phyloP scores from a whole-genome alignment of 2,329 filamentous ascomycete species.

The Scytalidium lignicola region DNA sequence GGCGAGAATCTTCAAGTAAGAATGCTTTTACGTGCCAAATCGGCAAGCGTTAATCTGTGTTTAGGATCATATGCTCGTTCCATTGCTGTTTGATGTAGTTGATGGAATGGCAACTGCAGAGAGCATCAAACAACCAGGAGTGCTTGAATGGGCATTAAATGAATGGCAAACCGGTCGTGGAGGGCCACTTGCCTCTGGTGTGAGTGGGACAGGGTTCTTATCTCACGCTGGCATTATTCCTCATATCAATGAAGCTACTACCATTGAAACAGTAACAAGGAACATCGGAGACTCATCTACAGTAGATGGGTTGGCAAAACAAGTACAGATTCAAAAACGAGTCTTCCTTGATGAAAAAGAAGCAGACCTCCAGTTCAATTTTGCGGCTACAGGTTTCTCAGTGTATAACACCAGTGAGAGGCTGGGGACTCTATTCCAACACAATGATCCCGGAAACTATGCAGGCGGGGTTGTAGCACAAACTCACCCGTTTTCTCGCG shows the following conservation, averaged over 20 bases:
- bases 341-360: constrained; percentile 5
- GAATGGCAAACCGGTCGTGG: constrained; percentile 3
- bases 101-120: constrained; percentile 9
- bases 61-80: constrained; percentile 7
- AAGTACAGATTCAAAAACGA: constrained; percentile 5
- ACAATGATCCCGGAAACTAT: not conserved
- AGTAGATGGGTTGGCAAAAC: constrained; percentile 2
- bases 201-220: constrained; percentile 4
- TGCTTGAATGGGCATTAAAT: constrained; percentile 7
- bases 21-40: not conserved
- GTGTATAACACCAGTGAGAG: not conserved
- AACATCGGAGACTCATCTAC: too few relatives aligned
- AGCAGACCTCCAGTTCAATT: constrained; percentile 8
- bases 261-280: not conserved
- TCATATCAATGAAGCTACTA: not conserved
- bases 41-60: too few relatives aligned
- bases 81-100: constrained; percentile 4
- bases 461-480: constrained; percentile 24
- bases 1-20: constrained; percentile 20
- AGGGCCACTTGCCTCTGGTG: constrained; percentile 1
- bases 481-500: constrained; percentile 36
- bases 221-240: constrained; percentile 2
- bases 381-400: constrained; percentile 4
- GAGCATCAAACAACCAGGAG: constrained; percentile 6
- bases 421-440: not conserved